Percentiles rank a stretch among this genome's conserved stretches.
These are phyloP conservation scores for Didymella pomorum DNA, from an alignment of 2,329 filamentous ascomycete genomes.

Conservation along the genomic window DNA sequence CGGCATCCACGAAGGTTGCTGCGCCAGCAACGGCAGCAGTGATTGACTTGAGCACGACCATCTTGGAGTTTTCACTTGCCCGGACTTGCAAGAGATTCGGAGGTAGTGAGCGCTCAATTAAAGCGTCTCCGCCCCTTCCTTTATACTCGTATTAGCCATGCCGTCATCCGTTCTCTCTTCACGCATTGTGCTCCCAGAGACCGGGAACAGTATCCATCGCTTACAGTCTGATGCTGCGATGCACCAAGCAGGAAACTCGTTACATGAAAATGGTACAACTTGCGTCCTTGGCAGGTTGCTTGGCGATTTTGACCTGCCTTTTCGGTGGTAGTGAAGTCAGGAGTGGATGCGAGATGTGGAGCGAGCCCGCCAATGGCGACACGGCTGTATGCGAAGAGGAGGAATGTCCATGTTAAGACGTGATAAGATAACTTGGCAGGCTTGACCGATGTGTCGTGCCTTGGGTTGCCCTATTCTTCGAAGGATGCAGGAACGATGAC, in stretches of 20 bases:
- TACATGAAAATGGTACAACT: constrained; percentile 9
- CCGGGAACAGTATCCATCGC: constrained; percentile 20
- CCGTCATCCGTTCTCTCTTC: background rate
- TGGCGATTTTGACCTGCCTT: constrained; percentile 30
- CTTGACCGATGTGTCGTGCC: constrained; percentile 25
- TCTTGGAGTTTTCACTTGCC: constrained; percentile 1
- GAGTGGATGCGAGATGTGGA: constrained; percentile 18
- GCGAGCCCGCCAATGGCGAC: constrained; percentile 24
- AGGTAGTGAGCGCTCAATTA: background rate
- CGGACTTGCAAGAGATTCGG: background rate
- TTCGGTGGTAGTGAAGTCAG: constrained; percentile 22
- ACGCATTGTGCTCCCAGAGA: constrained; percentile 16
- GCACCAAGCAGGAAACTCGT: constrained; percentile 22
- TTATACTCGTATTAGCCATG: constrained; percentile 21
- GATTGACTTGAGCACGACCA: constrained; percentile 37
- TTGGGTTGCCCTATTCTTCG: constrained; percentile 25
- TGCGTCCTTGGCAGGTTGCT: constrained; percentile 19
- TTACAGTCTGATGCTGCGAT: constrained; percentile 22
- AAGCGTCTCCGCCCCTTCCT: constrained; percentile 2
- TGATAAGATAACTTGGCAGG: constrained; percentile 39
- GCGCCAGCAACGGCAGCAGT: constrained; percentile 32
- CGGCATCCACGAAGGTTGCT: constrained; percentile 29
- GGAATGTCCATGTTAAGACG: constrained; percentile 33
- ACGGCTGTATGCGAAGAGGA: constrained; percentile 22
- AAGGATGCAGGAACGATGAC: constrained; percentile 19